Evolutionary conservation across 345 rosid species (phyloP), one percentile per base, ranked within the genome.

Genomic region (Cardiospermum halicacabum): DNA sequence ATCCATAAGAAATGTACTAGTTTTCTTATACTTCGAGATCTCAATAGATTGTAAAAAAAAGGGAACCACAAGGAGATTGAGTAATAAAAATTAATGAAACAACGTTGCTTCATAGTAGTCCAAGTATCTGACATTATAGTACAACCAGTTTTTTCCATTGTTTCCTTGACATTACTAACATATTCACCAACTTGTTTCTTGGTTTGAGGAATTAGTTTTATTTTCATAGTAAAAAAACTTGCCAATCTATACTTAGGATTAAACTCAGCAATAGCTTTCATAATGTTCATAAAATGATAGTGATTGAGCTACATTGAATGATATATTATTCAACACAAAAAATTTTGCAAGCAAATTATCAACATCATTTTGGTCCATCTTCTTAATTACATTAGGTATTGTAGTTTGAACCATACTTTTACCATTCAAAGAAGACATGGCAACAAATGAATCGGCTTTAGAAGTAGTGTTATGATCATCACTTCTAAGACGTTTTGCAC

Each of bases 151-250:
- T 8, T 27, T 16, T 0, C 42, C 70, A 61, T 25, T 10, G 63
- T 42, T 27, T 31, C 27, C 21, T n/a, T 66, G 19, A 57, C 70
- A 56, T 11, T 22, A 22, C 27, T n/a, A n/a, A n/a, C n/a, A n/a
- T n/a, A n/a, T n/a, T n/a, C n/a, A n/a, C n/a, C n/a, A n/a, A n/a
- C n/a, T n/a, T n/a, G n/a, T n/a, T n/a, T n/a, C n/a, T n/a, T n/a
- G n/a, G n/a, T n/a, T n/a, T n/a, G n/a, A n/a, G 69, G 62, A 9
- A 66, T 18, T 18, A 66, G 7, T 31, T 15, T 18, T 25, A 25
- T 21, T 42, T n/a, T 15, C 11, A 67, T 0, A 18, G 1, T 18
- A 0, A 16, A 34, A 34, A 1, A 2, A 37, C 49, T 19, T 39
- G 60, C 48, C 7, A 39, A 5, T 12, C 12, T 39, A 39, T 39